Base-by-base conservation (phyloP, 495 filamentous ascomycete species). In the Daldinia concentrica region DNA sequence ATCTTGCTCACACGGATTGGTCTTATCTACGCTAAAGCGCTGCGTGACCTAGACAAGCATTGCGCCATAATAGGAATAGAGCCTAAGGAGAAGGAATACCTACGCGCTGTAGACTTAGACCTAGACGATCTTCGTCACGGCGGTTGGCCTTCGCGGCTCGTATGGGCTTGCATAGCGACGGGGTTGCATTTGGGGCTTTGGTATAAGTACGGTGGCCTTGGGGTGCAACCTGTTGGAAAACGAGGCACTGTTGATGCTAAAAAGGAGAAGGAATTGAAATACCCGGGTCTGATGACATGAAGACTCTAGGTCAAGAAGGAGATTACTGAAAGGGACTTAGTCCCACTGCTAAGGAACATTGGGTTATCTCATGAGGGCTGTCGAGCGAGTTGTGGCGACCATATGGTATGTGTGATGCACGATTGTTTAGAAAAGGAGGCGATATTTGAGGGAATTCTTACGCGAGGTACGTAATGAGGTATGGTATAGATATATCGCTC, bases 1-100 rank as follows among this genome's bases (percentile, higher is more conserved):
- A 29, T 29, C 27, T 29, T 82, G 86, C 45, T 75, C 86, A 68
- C 79, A 83, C 12, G 83, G 87, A 85, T 86, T 0, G 83, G 83
- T 22, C 76, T 80, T 2, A 74, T 90, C 41, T 87, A 90, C 78
- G 86, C 88, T 62, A 80, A 82, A 3, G 82, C 86, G 1, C 79
- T 90, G 1, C 78, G 85, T 3, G 76, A 80, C 54, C 74, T 80
- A 6, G 79, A 69, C 39, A 66, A 72, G 22, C 61, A 73, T 41
- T 64, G 74, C 3, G 2, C 22, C 17, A 6, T 19, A 9, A n/a
- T 17, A n/a, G 41, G 34, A 19, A 30, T 19, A 27, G 62, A 58
- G 24, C 3, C 50, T 1, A 43, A 39, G 29, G 68, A 66, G 22
- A 71, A 62, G 15, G 68, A 66, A 5, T 37, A 30, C 4, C 58